phyloP scores from a whole-genome alignment of 1,284 basidiomycete genomes.

The Polyporus tsugae region DNA sequence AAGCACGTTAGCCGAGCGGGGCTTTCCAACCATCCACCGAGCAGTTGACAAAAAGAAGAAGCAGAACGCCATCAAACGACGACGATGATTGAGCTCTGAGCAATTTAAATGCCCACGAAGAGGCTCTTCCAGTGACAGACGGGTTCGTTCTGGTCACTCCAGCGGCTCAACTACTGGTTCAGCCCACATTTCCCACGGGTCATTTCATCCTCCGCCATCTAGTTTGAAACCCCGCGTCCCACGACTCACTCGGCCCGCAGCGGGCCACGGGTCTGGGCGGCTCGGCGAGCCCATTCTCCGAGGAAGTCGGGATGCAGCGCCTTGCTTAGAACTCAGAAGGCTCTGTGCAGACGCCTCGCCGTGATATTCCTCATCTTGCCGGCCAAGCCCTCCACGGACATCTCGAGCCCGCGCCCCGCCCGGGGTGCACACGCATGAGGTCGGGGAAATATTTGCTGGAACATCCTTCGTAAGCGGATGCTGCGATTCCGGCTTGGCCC shows the following conservation, averaged over 20 bases:
- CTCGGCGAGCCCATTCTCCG: slow-evolving; percentile 9
- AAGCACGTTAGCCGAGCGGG: neutral
- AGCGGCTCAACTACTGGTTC: too few species aligned
- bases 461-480: neutral
- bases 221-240: neutral
- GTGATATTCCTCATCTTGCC: neutral
- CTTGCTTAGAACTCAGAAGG: neutral
- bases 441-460: neutral
- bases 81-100: neutral
- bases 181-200: slow-evolving; percentile 3
- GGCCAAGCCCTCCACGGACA: slow-evolving; percentile 3
- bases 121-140: neutral
- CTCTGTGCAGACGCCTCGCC: slow-evolving; percentile 1
- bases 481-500: neutral
- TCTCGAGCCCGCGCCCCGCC: neutral
- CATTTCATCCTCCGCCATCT: neutral
- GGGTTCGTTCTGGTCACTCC: neutral
- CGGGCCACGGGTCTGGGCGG: too few species aligned
- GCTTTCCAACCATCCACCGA: neutral
- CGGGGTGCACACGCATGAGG: neutral
- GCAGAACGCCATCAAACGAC: neutral
- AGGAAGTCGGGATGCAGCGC: slow-evolving; percentile 10
- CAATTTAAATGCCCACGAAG: neutral
- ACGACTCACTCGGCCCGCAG: too few species aligned
- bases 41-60: neutral